These are phyloP conservation scores for Gamsiella multidivaricata DNA, from an alignment of 192 early-diverging fungal genomes.

Conservation along the genomic window DNA sequence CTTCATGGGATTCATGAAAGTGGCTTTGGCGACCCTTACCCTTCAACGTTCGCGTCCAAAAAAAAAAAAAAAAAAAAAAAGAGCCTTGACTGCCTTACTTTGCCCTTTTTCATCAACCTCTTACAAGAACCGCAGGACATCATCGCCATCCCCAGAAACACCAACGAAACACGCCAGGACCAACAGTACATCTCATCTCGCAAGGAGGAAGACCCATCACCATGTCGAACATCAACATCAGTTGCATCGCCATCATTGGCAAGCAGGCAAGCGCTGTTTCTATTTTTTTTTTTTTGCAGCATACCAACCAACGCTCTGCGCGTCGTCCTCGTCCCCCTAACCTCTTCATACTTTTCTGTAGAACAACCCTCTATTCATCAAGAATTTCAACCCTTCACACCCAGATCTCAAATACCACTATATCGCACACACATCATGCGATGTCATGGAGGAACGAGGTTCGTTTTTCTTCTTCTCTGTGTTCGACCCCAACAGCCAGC, in stretches of 20 bases:
- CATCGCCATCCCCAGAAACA: too few relatives aligned
- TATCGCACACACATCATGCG: constrained; percentile 90
- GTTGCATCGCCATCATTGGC: constrained; percentile 69
- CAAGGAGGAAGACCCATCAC: not conserved
- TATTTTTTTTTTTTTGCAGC: too few relatives aligned
- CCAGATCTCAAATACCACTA: constrained; percentile 91
- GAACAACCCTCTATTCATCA: constrained; percentile 91
- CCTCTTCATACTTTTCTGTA: constrained; percentile 33
- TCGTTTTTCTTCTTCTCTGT: not conserved
- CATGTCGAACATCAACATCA: constrained; percentile 63
- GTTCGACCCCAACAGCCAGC: not conserved
- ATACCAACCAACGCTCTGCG: not conserved
- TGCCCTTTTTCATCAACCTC: too few relatives aligned
- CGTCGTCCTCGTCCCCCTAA: not conserved
- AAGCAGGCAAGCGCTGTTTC: constrained; percentile 69
- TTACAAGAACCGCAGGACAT: too few relatives aligned
- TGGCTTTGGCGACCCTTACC: too few relatives aligned
- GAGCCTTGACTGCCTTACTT: too few relatives aligned
- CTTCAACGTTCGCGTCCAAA: too few relatives aligned
- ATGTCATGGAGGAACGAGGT: constrained; percentile 91
- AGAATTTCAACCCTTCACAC: constrained; percentile 78
- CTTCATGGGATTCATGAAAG: too few relatives aligned
- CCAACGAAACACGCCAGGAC: too few relatives aligned
- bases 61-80: too few relatives aligned
- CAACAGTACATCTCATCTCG: too few relatives aligned